phyloP scores from a whole-genome alignment of 1,139 yeast species.

The Candida tropicalis region DNA sequence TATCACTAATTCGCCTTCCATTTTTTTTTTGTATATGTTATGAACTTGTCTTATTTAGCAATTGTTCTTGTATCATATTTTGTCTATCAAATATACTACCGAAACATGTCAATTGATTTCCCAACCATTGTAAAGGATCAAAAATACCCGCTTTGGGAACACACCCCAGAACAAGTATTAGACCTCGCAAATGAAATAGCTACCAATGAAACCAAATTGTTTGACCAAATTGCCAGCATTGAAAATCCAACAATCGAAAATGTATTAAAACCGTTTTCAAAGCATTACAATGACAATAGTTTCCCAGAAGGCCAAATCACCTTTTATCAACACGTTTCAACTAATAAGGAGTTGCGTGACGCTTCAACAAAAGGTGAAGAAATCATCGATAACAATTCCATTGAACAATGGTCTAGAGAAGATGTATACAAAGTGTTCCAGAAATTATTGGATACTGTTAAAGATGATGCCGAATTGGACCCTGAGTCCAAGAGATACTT shows the following conservation, averaged over 20 bases:
- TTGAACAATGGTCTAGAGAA: constrained; percentile 66
- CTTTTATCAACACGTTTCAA: constrained; percentile 71
- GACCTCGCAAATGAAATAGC: constrained; percentile 48
- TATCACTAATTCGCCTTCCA: neutral
- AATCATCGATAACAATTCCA: constrained; percentile 53
- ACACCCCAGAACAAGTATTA: constrained; percentile 54
- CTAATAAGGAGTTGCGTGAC: constrained; percentile 63
- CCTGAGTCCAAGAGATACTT: constrained; percentile 60
- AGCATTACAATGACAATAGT: constrained; percentile 49
- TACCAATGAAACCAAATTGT: constrained; percentile 43
- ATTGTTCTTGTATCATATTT: constrained; percentile 7
- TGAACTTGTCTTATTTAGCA: constrained; percentile 6
- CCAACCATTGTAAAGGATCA: constrained; percentile 17
- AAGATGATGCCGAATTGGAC: constrained; percentile 36
- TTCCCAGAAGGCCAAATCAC: constrained; percentile 52
- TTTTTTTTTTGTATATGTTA: neutral
- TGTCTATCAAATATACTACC: constrained; percentile 2
- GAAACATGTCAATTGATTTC: constrained; percentile 22
- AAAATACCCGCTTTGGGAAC: constrained; percentile 57
- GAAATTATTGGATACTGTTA: constrained; percentile 43
- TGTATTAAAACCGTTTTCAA: constrained; percentile 54
- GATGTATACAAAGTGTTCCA: constrained; percentile 67
- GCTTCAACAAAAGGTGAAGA: constrained; percentile 69
- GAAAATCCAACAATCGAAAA: constrained; percentile 55
- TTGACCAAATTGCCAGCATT: constrained; percentile 55